Evolutionary conservation across 2,329 filamentous ascomycete species (phyloP).

Genomic region (Claviceps arundinis): DNA sequence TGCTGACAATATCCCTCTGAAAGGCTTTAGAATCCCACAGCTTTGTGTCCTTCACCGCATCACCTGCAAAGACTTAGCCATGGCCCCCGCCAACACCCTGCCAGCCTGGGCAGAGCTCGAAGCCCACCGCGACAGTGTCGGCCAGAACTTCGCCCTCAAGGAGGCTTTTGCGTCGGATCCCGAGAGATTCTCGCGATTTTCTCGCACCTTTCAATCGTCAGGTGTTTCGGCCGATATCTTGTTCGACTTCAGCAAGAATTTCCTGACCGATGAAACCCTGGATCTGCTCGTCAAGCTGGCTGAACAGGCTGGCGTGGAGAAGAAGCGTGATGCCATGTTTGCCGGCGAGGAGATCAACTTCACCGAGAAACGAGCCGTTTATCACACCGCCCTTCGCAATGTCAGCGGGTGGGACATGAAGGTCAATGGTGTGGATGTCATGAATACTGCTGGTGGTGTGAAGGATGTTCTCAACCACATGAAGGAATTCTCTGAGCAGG

Average conservation of each 20-base stretch:
- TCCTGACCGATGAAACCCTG: slow-evolving; percentile 85
- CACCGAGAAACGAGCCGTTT: slow-evolving; percentile 90
- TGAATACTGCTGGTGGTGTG: slow-evolving; percentile 77
- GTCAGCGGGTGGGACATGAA: slow-evolving; percentile 67
- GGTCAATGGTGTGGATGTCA: slow-evolving; percentile 86
- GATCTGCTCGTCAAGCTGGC: slow-evolving; percentile 78
- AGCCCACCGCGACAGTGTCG: slow-evolving; percentile 73
- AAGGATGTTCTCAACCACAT: slow-evolving; percentile 89
- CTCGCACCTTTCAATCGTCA: slow-evolving; percentile 68
- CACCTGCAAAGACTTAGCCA: slow-evolving; percentile 20
- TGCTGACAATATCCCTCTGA: background rate
- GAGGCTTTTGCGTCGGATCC: slow-evolving; percentile 84
- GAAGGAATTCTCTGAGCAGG: slow-evolving; percentile 94
- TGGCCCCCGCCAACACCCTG: slow-evolving; percentile 78
- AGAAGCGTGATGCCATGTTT: slow-evolving; percentile 96
- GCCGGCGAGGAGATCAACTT: slow-evolving; percentile 98
- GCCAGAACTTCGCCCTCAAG: slow-evolving; percentile 84
- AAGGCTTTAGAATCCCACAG: background rate
- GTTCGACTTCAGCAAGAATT: slow-evolving; percentile 99
- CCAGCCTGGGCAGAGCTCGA: slow-evolving; percentile 83
- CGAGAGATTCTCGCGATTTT: slow-evolving; percentile 80
- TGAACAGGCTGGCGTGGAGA: slow-evolving; percentile 78
- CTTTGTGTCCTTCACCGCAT: background rate
- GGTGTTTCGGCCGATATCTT: slow-evolving; percentile 79
- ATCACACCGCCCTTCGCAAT: slow-evolving; percentile 90